Evolutionary conservation across 2,329 filamentous ascomycete genomes (phyloP).

Genomic region (Sporothrix brunneoviolacea): DNA sequence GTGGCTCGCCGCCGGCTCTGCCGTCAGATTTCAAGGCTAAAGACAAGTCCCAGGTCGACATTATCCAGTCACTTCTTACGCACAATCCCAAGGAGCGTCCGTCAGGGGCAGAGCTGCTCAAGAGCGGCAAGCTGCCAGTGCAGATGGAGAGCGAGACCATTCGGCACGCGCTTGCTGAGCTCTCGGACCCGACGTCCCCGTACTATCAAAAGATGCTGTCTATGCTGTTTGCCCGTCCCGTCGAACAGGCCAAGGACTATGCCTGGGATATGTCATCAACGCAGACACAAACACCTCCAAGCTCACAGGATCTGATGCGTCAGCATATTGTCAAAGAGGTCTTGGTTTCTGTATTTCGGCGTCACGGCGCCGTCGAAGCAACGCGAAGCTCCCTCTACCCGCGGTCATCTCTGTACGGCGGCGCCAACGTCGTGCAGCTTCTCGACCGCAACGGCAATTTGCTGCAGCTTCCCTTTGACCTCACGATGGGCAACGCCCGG

Average conservation of each 20-base stretch:
- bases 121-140: constrained; percentile 79
- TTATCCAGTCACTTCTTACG: constrained; percentile 72
- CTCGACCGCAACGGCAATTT: constrained; percentile 80
- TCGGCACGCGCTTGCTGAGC: constrained; percentile 69
- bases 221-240: constrained; percentile 70
- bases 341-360: constrained; percentile 71
- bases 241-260: constrained; percentile 73
- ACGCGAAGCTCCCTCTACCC: constrained; percentile 73
- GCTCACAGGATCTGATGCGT: constrained; percentile 54
- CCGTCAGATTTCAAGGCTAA: constrained; percentile 65
- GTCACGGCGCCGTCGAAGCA: constrained; percentile 81
- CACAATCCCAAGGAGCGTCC: constrained; percentile 79
- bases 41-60: constrained; percentile 68
- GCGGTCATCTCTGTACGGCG: constrained; percentile 68
- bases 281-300: constrained; percentile 42
- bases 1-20: constrained; percentile 59
- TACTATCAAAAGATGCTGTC: constrained; percentile 86
- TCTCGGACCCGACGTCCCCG: constrained; percentile 76
- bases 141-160: constrained; percentile 92
- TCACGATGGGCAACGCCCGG: constrained; percentile 83
- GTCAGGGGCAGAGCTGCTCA: constrained; percentile 72
- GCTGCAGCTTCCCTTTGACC: constrained; percentile 87
- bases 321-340: constrained; percentile 68
- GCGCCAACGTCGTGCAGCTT: constrained; percentile 66
- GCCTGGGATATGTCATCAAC: constrained; percentile 65